Percentiles rank a stretch among this genome's conserved stretches.
Evolutionary conservation across 2,329 filamentous ascomycete genomes (phyloP).

Genomic region (Gaeumannomyces sp.): DNA sequence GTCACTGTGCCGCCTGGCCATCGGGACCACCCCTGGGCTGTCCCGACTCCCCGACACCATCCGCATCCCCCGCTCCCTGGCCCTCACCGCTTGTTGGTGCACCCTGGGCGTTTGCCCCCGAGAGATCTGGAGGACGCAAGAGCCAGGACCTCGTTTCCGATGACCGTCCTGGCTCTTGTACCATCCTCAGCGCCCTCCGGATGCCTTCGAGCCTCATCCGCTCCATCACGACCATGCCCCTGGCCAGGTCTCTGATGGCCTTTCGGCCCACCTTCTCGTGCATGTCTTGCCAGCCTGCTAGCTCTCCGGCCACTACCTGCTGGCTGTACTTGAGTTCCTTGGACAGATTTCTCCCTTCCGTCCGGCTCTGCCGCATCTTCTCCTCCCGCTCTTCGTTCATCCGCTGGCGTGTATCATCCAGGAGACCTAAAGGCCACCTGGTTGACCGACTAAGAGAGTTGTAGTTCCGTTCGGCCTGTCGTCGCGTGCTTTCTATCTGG

Average conservation of each 20-base stretch:
- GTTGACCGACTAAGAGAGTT: slow-evolving; percentile 68
- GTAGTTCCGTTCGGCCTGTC: slow-evolving; percentile 71
- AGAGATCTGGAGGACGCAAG: not conserved
- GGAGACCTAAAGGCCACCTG: slow-evolving; percentile 71
- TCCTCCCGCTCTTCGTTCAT: slow-evolving; percentile 80
- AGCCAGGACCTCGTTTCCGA: not conserved
- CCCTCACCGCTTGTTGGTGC: not conserved
- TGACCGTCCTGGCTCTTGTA: slow-evolving; percentile 27
- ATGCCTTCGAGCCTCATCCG: slow-evolving; percentile 73
- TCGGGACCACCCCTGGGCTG: not conserved
- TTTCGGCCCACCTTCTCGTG: slow-evolving; percentile 70
- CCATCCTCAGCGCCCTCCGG: slow-evolving; percentile 66
- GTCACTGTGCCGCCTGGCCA: not conserved
- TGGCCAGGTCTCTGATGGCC: slow-evolving; percentile 70
- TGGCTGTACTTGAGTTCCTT: slow-evolving; percentile 86
- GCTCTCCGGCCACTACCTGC: slow-evolving; percentile 82
- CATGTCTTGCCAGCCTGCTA: slow-evolving; percentile 91
- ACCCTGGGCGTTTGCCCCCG: too few relatives aligned
- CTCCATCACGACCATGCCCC: slow-evolving; percentile 73
- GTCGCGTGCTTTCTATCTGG: slow-evolving; percentile 66
- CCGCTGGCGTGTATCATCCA: slow-evolving; percentile 82
- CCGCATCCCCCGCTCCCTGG: not conserved
- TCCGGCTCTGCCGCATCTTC: slow-evolving; percentile 62
- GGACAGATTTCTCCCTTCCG: slow-evolving; percentile 67
- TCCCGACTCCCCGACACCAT: not conserved